Evolutionary conservation across 257 asterid genomes (phyloP).

Genomic region (Cinchona pubescens): DNA sequence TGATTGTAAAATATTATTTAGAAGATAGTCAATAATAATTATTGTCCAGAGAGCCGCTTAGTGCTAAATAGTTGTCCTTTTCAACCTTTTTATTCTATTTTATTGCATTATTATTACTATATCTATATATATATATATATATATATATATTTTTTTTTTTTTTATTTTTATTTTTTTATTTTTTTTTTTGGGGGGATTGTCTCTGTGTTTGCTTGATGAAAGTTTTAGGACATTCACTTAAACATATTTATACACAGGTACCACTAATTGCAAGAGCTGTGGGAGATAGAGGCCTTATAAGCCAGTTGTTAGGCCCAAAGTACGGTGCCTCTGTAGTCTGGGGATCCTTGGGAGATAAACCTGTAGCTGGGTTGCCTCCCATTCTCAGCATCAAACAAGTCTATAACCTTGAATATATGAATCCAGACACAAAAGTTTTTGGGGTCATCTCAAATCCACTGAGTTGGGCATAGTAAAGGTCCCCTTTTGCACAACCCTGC

Average conservation of each 20-base stretch:
- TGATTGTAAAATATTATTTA: no score
- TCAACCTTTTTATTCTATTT: no score
- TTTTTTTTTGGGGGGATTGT: no score
- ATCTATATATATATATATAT: no score
- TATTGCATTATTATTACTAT: no score
- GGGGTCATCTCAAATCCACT: constrained; percentile 67
- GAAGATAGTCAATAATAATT: no score
- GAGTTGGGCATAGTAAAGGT: constrained; percentile 72
- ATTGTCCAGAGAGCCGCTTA: no score
- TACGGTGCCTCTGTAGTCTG: constrained; percentile 54
- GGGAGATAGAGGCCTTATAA: constrained; percentile 72
- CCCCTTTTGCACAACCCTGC: constrained; percentile 72
- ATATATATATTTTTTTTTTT: no score
- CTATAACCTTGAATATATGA: constrained; percentile 47
- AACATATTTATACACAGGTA: constrained; percentile 28
- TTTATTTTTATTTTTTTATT: no score
- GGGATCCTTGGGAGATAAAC: constrained; percentile 42
- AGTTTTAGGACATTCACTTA: constrained; percentile 1
- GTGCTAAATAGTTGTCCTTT: no score
- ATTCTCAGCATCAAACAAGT: constrained; percentile 48
- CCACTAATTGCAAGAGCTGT: constrained; percentile 50
- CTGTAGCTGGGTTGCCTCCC: constrained; percentile 58
- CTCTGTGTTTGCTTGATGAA: no score
- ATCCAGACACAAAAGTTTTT: constrained; percentile 49
- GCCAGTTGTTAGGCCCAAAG: constrained; percentile 72